These are phyloP conservation scores for Nitzschia sp. DNA, from an alignment of 108 stramenopile species.

Conservation along the genomic window DNA sequence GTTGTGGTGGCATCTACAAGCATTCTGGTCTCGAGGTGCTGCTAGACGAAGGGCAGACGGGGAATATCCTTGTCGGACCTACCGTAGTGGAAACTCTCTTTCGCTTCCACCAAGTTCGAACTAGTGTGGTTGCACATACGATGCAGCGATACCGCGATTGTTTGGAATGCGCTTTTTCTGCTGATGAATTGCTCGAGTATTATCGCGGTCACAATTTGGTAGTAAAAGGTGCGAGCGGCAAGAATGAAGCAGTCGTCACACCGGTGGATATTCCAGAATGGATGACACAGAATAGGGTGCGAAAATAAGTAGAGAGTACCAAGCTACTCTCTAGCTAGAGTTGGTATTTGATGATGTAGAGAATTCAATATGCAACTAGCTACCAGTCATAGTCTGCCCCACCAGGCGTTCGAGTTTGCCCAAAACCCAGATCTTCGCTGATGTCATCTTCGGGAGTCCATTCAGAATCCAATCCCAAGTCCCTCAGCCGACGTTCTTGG, in stretches of 20 bases:
- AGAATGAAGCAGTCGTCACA: not conserved
- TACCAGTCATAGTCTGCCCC: slow-evolving; percentile 68
- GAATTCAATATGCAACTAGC: too few relatives aligned
- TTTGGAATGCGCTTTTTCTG: slow-evolving; percentile 66
- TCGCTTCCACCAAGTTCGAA: slow-evolving; percentile 75
- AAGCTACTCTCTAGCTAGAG: not conserved
- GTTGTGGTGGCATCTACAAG: slow-evolving; percentile 69
- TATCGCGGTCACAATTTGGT: slow-evolving; percentile 52
- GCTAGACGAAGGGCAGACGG: slow-evolving; percentile 77
- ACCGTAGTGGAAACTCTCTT: slow-evolving; percentile 83
- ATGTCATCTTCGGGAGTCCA: slow-evolving; percentile 83
- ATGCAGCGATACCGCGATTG: slow-evolving; percentile 71
- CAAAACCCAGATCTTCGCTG: slow-evolving; percentile 45
- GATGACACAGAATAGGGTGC: slow-evolving; percentile 8
- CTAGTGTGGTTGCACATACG: slow-evolving; percentile 65
- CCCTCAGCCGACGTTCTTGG: slow-evolving; percentile 90
- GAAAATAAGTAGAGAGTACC: too few relatives aligned
- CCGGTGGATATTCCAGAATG: slow-evolving; percentile 7
- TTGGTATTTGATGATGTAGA: too few relatives aligned
- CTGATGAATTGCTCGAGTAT: slow-evolving; percentile 71
- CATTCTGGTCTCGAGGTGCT: slow-evolving; percentile 80
- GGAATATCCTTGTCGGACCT: slow-evolving; percentile 79
- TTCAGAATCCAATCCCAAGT: slow-evolving; percentile 85
- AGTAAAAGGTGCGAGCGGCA: not conserved
- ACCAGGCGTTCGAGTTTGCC: slow-evolving; percentile 74